phyloP scores from a whole-genome alignment of 2,329 filamentous ascomycete species.

The Neoscytalidium dimidiatum region DNA sequence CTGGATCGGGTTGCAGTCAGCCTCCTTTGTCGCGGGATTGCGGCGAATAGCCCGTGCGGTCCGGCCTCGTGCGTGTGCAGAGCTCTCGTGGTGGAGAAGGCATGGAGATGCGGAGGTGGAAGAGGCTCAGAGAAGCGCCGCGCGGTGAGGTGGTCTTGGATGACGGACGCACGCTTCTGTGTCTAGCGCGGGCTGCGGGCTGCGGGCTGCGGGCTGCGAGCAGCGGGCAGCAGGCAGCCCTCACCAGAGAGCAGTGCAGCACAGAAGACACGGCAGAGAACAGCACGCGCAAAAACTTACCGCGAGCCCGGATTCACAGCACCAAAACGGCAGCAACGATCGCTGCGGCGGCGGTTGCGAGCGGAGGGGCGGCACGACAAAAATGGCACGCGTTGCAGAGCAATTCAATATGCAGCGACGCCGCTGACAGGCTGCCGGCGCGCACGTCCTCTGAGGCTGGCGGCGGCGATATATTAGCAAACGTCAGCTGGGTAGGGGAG shows the following conservation, averaged over 20 bases:
- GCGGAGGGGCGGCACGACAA: not conserved
- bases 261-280: not conserved
- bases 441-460: conserved; percentile 4
- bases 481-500: conserved; percentile 13
- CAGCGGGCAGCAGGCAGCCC: too few relatives aligned
- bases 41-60: conserved; percentile 11
- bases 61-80: conserved; percentile 5
- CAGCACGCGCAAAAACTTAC: not conserved
- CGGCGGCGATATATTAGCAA: conserved; percentile 13
- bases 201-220: too few relatives aligned
- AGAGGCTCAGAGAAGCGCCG: conserved; percentile 4
- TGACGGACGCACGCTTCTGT: not conserved
- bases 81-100: not conserved
- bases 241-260: too few relatives aligned
- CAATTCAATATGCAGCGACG: not conserved
- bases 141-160: not conserved
- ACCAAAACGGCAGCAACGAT: not conserved
- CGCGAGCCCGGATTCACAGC: not conserved
- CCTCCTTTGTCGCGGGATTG: conserved; percentile 9
- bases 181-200: not conserved
- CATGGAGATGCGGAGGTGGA: conserved; percentile 4
- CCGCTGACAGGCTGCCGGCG: conserved; percentile 4
- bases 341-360: not conserved
- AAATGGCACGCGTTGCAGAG: conserved; percentile 9
- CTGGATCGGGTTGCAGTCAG: conserved; percentile 16